Percentiles rank a stretch among this genome's conserved stretches.
phyloP scores from a whole-genome alignment of 129 eudicot genomes.

The Escallonia rubra region DNA sequence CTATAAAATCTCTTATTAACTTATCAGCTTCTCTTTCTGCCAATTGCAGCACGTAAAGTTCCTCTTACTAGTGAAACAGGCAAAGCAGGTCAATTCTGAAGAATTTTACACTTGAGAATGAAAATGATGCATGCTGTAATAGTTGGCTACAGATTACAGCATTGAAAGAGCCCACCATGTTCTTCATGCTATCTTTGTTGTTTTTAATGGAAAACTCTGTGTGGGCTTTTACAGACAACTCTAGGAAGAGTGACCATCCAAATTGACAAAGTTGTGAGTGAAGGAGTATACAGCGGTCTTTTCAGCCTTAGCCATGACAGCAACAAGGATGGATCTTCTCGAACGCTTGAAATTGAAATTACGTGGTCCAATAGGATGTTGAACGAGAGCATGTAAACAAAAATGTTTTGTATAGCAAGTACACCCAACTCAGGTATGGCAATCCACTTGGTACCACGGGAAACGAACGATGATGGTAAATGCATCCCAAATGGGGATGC shows the following conservation, averaged over 20 bases:
- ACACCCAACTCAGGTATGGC: not conserved
- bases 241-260: constrained; percentile 76
- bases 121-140: no score
- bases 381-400: constrained; percentile 18
- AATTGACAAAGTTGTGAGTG: constrained; percentile 78
- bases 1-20: not conserved
- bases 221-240: constrained; percentile 38
- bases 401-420: not conserved
- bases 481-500: not conserved
- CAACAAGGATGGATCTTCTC: constrained; percentile 47
- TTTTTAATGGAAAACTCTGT: not conserved
- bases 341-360: constrained; percentile 70
- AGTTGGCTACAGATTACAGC: no score
- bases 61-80: not conserved
- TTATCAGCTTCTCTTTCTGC: not conserved
- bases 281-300: constrained; percentile 58
- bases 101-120: no score
- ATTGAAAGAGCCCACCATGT: no score
- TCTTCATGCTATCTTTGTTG: not conserved
- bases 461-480: not conserved
- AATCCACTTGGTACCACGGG: not conserved
- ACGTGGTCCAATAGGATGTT: constrained; percentile 64
- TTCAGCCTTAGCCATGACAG: constrained; percentile 57
- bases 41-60: not conserved
- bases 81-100: no score